phyloP scores from a whole-genome alignment of 163 green algal genomes.

The Chlorella variabilis region DNA sequence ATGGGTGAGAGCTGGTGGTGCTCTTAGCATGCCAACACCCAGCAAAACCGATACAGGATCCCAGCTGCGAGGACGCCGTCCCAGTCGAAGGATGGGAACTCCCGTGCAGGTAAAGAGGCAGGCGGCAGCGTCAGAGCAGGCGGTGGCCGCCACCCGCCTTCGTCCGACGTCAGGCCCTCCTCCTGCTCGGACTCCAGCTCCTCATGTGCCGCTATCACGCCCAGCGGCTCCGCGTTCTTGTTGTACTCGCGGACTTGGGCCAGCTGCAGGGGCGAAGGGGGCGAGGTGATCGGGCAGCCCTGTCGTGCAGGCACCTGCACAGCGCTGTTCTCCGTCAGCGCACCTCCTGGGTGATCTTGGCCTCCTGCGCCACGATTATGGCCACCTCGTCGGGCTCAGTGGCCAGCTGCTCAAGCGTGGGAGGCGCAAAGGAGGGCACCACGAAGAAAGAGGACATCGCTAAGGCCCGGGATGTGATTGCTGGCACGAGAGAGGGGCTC shows the following conservation, averaged over 20 bases:
- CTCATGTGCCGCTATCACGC: conserved; percentile 19
- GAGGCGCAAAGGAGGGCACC: conserved; percentile 34
- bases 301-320: too few relatives aligned
- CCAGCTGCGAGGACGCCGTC: too few relatives aligned
- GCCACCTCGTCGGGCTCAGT: conserved; percentile 36
- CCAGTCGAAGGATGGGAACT: too few relatives aligned
- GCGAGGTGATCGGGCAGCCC: too few relatives aligned
- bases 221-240: conserved; percentile 3
- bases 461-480: too few relatives aligned
- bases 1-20: too few relatives aligned
- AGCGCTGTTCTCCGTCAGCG: neutral
- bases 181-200: conserved; percentile 27
- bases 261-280: neutral
- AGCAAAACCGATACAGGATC: too few relatives aligned
- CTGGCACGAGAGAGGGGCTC: too few relatives aligned
- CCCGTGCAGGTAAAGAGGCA: too few relatives aligned
- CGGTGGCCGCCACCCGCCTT: neutral
- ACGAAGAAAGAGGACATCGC: conserved; percentile 44
- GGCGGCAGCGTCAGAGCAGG: too few relatives aligned
- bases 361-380: conserved; percentile 23
- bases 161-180: conserved; percentile 23
- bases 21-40: too few relatives aligned
- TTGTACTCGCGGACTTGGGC: conserved; percentile 23
- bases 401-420: conserved; percentile 38
- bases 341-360: conserved; percentile 27